A percentile compares a stretch with the other conserved stretches of the same genome.
These are phyloP conservation scores for Amanita thiersii DNA, from an alignment of 768 basidiomycete genomes.

Conservation along the genomic window DNA sequence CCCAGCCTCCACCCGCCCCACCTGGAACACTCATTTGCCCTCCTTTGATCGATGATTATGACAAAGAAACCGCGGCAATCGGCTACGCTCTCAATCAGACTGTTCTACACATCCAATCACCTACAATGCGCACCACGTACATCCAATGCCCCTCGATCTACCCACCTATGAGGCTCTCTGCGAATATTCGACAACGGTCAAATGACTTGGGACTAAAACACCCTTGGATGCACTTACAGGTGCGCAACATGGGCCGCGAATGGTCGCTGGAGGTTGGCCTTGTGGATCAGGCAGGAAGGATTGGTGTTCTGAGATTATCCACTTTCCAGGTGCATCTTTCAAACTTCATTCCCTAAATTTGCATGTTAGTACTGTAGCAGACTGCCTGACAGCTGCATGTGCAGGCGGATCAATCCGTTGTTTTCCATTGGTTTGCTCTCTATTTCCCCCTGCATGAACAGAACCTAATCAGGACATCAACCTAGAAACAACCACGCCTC, in stretches of 20 bases:
- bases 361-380: neutral
- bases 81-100: conserved; percentile 47
- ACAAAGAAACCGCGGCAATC: conserved; percentile 18
- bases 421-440: conserved; percentile 2
- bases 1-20: conserved; percentile 37
- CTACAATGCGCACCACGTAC: conserved; percentile 59
- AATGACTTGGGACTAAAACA: conserved; percentile 52
- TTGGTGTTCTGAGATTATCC: conserved; percentile 58
- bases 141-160: conserved; percentile 47
- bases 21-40: conserved; percentile 40
- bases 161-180: conserved; percentile 1
- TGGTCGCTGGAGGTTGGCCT: conserved; percentile 76
- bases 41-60: conserved; percentile 22
- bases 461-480: neutral
- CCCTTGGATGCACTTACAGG: conserved; percentile 71
- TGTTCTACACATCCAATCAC: conserved; percentile 75
- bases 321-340: conserved; percentile 66
- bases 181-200: conserved; percentile 10
- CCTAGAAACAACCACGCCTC: conserved; percentile 33
- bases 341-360: conserved; percentile 4
- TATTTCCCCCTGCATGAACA: neutral
- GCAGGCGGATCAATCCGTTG: neutral
- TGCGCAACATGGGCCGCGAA: conserved; percentile 55
- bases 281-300: conserved; percentile 51
- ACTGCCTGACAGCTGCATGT: neutral